Percentiles rank a stretch among this genome's conserved stretches.
Conservation (phyloP, 1,284 basidiomycete species). For the Anthracocystis panici-leucophaei region DNA sequence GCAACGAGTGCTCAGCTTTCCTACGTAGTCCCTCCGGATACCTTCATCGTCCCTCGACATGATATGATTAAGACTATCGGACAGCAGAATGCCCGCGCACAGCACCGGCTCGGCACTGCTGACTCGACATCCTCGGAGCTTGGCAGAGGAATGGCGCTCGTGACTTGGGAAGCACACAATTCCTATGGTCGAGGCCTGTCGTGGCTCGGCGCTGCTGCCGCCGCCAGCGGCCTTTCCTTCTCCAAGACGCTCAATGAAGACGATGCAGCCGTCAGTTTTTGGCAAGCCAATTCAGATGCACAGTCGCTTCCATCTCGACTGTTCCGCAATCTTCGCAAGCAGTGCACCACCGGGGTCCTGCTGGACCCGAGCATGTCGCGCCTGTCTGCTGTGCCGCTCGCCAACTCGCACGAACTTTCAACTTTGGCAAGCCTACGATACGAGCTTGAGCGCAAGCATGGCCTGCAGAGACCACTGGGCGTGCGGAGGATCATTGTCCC, state of each 20-base stretch:
- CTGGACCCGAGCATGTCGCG: slow-evolving; percentile 37
- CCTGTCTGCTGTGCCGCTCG: not conserved
- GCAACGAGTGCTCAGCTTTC: not conserved
- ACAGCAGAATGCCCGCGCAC: slow-evolving; percentile 35
- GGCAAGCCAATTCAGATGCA: slow-evolving; percentile 42
- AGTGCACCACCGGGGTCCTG: slow-evolving; percentile 43
- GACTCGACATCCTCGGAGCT: slow-evolving; percentile 22
- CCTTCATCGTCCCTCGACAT: slow-evolving; percentile 37
- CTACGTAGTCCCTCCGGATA: slow-evolving; percentile 28
- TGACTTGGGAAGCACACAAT: slow-evolving; percentile 47
- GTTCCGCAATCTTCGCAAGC: slow-evolving; percentile 33
- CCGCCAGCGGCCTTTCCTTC: slow-evolving; percentile 43
- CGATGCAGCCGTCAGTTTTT: slow-evolving; percentile 37
- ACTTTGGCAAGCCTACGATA: slow-evolving; percentile 1
- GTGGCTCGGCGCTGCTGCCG: slow-evolving; percentile 46
- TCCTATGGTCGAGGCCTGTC: slow-evolving; percentile 41
- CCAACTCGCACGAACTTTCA: not conserved
- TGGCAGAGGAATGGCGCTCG: slow-evolving; percentile 37
- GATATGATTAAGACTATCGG: slow-evolving; percentile 43
- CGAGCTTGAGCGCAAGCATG: slow-evolving; percentile 23
- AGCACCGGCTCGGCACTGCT: slow-evolving; percentile 19
- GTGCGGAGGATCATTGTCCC: slow-evolving; percentile 42
- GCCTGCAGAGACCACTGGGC: slow-evolving; percentile 19
- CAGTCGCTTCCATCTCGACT: slow-evolving; percentile 41
- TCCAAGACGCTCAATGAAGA: slow-evolving; percentile 36